Evolutionary conservation across 805 yeast species (phyloP).

Genomic region (Ogataea zsoltii): DNA sequence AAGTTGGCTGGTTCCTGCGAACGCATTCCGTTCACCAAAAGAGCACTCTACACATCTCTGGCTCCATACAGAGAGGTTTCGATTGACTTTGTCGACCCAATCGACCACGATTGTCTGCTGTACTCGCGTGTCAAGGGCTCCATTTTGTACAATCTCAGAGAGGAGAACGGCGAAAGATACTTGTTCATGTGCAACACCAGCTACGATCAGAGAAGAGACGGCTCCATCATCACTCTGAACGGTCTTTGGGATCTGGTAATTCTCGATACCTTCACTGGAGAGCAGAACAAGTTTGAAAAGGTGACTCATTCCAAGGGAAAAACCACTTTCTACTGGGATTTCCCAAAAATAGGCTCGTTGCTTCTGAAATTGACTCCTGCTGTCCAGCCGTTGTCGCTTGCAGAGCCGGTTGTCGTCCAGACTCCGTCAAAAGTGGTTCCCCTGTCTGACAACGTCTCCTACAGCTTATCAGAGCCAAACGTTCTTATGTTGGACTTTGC

Average conservation of each 20-base stretch:
- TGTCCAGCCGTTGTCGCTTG: background rate
- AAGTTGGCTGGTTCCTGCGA: background rate
- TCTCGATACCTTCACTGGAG: conserved; percentile 10
- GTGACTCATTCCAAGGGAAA: conserved; percentile 3
- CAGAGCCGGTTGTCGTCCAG: background rate
- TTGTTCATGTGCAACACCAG: conserved; percentile 11
- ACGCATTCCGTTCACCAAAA: conserved; percentile 10
- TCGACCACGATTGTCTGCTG: conserved; percentile 11
- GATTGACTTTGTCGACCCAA: conserved; percentile 9
- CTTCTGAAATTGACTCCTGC: conserved; percentile 9
- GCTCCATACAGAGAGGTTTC: conserved; percentile 11
- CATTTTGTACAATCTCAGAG: conserved; percentile 10
- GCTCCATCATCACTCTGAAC: conserved; percentile 8
- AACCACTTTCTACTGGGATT: conserved; percentile 10
- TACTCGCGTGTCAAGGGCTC: conserved; percentile 7
- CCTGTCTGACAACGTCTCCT: conserved; percentile 4
- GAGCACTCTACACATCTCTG: conserved; percentile 5
- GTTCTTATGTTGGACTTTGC: conserved; percentile 12
- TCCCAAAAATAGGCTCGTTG: conserved; percentile 9
- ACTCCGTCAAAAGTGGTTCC: background rate
- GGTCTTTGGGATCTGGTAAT: conserved; percentile 10
- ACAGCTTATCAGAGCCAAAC: conserved; percentile 9
- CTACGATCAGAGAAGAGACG: conserved; percentile 6
- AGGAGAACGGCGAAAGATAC: conserved; percentile 8
- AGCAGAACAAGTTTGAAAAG: background rate